Base-by-base conservation (phyloP, 2,329 filamentous ascomycete species). In the Venturia oleaginea region DNA sequence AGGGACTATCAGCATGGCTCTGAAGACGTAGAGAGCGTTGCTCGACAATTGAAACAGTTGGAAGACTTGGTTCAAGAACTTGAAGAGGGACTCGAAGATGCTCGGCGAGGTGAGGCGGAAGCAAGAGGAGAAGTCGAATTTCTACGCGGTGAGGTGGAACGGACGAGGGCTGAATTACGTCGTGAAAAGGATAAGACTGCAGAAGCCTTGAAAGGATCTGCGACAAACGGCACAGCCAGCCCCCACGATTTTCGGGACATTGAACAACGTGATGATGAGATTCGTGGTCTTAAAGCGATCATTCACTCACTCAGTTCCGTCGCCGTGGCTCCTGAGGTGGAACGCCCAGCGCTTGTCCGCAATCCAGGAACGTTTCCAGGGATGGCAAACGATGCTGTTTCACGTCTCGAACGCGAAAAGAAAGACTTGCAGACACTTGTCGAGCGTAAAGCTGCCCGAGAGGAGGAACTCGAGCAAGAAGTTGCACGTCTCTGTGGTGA, bases 21-120 rank as follows among this genome's bases (percentile, higher is more conserved):
- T 48, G 87, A 95, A 66, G 94, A 99, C 73, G 92, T 99, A 8
- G 91, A 97, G 70, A 89, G 87, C 32, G 92, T 99, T 24, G 92
- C 94, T 7, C 84, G 84, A 67, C 94, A 99, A 76, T 82, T 99
- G 64, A 97, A 96, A 78, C 92, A 96, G 76, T 81, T 99, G 1
- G 94, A 97, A 74, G 93, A 97, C 74, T 83, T 97, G 40, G 94
- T 99, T 2, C 93, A 96, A 70, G 94, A 99, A 74, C 84, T 99
- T 0, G 94, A 99, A 75, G 94, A 99, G 75, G 94, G 94, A 0
- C 81, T 99, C 0, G 94, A 99, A 76, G 94, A 99, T 77, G 92
- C 94, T 59, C 84, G 94, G 64, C 84, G 94, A 64, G 94, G 94
- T 7, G 94, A 99, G 77, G 93, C 93, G 11, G 94, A 99, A 78